phyloP scores from a whole-genome alignment of 768 basidiomycete genomes.

The Kwoniella bestiolae region DNA sequence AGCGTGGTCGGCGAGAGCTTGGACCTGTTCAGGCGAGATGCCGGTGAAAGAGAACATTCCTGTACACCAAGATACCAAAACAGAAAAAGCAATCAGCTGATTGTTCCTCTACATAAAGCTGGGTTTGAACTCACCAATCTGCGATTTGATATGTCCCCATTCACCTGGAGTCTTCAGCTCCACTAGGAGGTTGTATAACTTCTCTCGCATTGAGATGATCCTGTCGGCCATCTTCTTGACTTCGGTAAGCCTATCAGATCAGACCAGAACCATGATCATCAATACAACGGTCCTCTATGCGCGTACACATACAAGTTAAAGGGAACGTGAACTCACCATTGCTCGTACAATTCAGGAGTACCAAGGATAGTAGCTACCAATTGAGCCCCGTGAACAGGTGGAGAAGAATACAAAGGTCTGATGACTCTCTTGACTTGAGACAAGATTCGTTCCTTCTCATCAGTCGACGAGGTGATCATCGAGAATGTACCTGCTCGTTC shows the following conservation, averaged over 20 bases:
- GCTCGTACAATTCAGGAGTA: slow-evolving; percentile 44
- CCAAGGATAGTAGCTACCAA: slow-evolving; percentile 57
- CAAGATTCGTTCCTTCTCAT: slow-evolving; percentile 78
- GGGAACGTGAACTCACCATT: slow-evolving; percentile 45
- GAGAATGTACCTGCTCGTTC: slow-evolving; percentile 98
- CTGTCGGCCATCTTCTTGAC: slow-evolving; percentile 89
- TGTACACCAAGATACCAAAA: not conserved
- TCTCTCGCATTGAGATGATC: slow-evolving; percentile 87
- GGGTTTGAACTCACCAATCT: slow-evolving; percentile 77
- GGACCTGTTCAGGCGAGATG: slow-evolving; percentile 50
- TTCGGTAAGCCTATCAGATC: slow-evolving; percentile 61
- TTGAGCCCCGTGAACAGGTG: slow-evolving; percentile 65
- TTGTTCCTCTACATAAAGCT: too few species aligned
- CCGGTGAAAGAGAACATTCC: slow-evolving; percentile 49
- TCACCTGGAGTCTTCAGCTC: slow-evolving; percentile 84
- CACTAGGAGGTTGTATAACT: slow-evolving; percentile 64
- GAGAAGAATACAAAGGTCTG: slow-evolving; percentile 97
- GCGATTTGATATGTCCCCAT: slow-evolving; percentile 91
- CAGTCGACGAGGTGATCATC: slow-evolving; percentile 65
- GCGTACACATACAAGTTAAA: not conserved
- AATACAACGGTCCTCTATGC: too few species aligned
- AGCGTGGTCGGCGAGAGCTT: slow-evolving; percentile 52
- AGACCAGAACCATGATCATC: not conserved
- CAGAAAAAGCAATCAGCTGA: too few species aligned
- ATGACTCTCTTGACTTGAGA: slow-evolving; percentile 93